Evolutionary conservation across 2,329 filamentous ascomycete genomes (phyloP).

Genomic region (Fusarium pseudonygamai): DNA sequence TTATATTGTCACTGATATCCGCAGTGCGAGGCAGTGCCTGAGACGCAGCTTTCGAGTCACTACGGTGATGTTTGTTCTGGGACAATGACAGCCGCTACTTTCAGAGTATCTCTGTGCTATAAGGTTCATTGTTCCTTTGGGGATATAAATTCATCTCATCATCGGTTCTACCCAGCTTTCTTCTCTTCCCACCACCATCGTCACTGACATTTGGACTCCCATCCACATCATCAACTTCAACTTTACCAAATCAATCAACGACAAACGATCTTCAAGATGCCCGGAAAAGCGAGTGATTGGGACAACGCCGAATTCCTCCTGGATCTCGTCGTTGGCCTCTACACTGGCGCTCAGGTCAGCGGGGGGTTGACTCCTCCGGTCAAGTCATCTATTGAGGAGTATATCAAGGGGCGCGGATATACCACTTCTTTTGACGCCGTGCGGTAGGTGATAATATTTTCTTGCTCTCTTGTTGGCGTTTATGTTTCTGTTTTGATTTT

Average conservation of each 20-base stretch:
- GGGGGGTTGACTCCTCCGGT: slow-evolving; percentile 42
- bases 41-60: not conserved
- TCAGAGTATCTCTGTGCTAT: not conserved
- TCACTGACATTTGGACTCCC: not conserved
- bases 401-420: slow-evolving; percentile 47
- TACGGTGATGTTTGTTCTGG: not conserved
- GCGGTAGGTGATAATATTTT: slow-evolving; percentile 49
- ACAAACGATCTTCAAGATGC: slow-evolving; percentile 26
- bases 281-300: slow-evolving; percentile 42
- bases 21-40: not conserved
- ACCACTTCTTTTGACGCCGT: slow-evolving; percentile 56
- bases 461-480: not conserved
- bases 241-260: not conserved
- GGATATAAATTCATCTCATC: not conserved
- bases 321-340: slow-evolving; percentile 48
- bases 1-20: not conserved
- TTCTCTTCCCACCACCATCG: not conserved
- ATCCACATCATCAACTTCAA: not conserved
- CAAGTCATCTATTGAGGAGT: slow-evolving; percentile 46
- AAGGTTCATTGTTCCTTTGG: not conserved
- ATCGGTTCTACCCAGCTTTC: not conserved
- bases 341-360: slow-evolving; percentile 41
- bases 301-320: slow-evolving; percentile 47
- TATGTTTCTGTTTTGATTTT: not conserved
- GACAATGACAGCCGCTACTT: not conserved